Conservation (phyloP, 1,139 yeast species). For the Zygosaccharomyces pseudobailii region DNA sequence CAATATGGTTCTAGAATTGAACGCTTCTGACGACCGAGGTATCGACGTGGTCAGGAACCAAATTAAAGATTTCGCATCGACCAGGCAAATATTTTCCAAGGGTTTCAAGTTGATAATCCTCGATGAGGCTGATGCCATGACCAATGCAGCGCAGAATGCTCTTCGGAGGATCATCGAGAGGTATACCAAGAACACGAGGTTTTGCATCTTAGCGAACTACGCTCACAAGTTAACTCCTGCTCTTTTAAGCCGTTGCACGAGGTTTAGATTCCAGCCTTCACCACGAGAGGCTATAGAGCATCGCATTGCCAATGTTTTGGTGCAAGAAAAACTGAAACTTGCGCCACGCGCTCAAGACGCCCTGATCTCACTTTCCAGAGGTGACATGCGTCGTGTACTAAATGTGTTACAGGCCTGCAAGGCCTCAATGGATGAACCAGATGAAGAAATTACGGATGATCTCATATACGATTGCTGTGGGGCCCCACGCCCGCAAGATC, state of each 20-base stretch:
- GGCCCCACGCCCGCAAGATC: conserved; percentile 86
- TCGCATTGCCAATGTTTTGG: conserved; percentile 64
- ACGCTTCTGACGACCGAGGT: conserved; percentile 96
- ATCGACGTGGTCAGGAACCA: conserved; percentile 90
- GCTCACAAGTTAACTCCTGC: conserved; percentile 96
- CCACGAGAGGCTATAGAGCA: conserved; percentile 59
- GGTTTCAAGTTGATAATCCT: conserved; percentile 87
- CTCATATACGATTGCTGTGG: conserved; percentile 95
- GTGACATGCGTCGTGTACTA: conserved; percentile 95
- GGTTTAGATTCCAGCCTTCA: conserved; percentile 89
- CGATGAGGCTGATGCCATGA: conserved; percentile 99
- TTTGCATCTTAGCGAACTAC: conserved; percentile 94
- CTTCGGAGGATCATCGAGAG: conserved; percentile 87
- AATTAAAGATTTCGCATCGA: conserved; percentile 89
- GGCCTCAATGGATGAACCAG: conserved; percentile 55
- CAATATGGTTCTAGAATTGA: conserved; percentile 88
- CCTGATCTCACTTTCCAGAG: conserved; percentile 65
- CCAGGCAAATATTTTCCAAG: conserved; percentile 78
- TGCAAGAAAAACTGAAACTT: conserved; percentile 59
- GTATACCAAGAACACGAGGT: conserved; percentile 90
- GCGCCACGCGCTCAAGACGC: conserved; percentile 58
- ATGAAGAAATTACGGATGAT: conserved; percentile 53
- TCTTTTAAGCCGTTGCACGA: conserved; percentile 84
- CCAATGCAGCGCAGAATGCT: conserved; percentile 94
- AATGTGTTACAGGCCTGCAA: conserved; percentile 93